Conservation (phyloP, 75 land plant genomes). For the Picea sitchensis region DNA sequence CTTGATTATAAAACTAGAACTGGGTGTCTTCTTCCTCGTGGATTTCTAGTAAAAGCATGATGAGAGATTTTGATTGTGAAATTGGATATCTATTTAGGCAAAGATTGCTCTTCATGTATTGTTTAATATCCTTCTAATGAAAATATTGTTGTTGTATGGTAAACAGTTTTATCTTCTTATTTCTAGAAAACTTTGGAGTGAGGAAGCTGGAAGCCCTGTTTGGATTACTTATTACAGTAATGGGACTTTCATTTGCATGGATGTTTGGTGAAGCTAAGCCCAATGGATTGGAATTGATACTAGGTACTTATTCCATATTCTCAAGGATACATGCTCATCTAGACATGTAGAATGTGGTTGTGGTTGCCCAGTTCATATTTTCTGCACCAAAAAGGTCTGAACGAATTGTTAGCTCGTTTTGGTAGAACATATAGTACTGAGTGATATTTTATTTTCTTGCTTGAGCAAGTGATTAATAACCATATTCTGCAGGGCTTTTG, state of each 20-base stretch:
- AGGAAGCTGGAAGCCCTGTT: constrained; percentile 71
- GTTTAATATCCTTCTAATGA: not conserved
- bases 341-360: not conserved
- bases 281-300: constrained; percentile 11
- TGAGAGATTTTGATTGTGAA: too few species aligned
- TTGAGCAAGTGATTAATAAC: not conserved
- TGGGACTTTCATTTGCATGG: constrained; percentile 74
- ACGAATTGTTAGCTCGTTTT: too few species aligned
- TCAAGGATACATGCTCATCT: not conserved
- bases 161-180: constrained; percentile 30
- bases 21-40: too few species aligned
- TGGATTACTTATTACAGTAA: constrained; percentile 54
- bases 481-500: constrained; percentile 30
- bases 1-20: too few species aligned
- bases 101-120: not conserved
- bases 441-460: too few species aligned
- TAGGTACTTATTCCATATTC: constrained; percentile 20
- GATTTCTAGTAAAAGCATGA: too few species aligned
- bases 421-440: too few species aligned
- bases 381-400: not conserved
- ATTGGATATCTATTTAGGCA: not conserved
- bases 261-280: constrained; percentile 46
- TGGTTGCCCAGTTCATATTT: not conserved
- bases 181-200: constrained; percentile 37
- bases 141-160: constrained; percentile 17